phyloP scores from a whole-genome alignment of 768 basidiomycete genomes.

The Mycena leptocephala region DNA sequence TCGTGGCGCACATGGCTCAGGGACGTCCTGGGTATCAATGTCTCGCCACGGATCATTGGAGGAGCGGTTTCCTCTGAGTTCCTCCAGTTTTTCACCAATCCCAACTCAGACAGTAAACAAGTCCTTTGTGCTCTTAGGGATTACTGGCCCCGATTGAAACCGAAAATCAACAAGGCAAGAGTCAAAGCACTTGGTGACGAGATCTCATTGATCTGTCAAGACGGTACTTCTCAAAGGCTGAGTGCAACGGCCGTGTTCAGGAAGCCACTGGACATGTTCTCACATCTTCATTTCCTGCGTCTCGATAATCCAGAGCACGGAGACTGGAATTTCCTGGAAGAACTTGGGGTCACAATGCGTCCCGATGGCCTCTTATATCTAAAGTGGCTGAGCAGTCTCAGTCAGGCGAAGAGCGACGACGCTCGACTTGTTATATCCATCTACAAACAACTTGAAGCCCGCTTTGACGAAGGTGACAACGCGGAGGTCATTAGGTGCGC shows the following conservation, averaged over 20 bases:
- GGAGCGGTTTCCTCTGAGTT: conserved; percentile 19
- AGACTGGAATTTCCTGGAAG: conserved; percentile 16
- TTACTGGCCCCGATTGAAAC: conserved; percentile 15
- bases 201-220: conserved; percentile 1
- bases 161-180: neutral
- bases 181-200: neutral
- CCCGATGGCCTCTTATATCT: conserved; percentile 11
- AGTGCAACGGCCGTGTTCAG: conserved; percentile 2
- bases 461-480: conserved; percentile 20
- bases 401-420: neutral
- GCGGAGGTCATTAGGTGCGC: neutral
- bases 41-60: conserved; percentile 6
- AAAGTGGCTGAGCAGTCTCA: conserved; percentile 11
- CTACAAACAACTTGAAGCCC: conserved; percentile 22
- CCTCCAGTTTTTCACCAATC: neutral
- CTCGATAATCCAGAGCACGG: neutral
- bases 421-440: neutral
- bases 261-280: neutral
- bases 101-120: neutral
- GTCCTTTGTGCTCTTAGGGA: conserved; percentile 15
- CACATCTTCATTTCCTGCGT: conserved; percentile 15
- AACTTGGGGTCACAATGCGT: conserved; percentile 13
- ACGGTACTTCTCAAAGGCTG: neutral
- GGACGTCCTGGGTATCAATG: conserved; percentile 8
- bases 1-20: conserved; percentile 16